phyloP scores from a whole-genome alignment of 495 filamentous ascomycete genomes.

The Jackrogersella minutella region DNA sequence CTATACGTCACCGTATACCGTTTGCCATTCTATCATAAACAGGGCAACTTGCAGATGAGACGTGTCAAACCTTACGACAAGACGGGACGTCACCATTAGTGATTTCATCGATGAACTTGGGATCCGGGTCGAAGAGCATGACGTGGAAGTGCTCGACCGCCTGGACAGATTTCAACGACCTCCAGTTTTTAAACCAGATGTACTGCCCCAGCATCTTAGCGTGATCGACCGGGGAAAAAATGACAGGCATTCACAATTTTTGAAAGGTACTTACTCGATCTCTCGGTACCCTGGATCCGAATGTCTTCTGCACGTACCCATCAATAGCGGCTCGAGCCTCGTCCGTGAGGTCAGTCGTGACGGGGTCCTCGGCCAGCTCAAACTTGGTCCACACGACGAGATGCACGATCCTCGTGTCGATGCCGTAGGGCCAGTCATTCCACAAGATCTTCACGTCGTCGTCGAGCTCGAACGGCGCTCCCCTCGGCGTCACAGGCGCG shows the following conservation, averaged over 20 bases:
- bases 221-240: background rate
- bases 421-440: conserved; percentile 93
- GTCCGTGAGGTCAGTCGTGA: conserved; percentile 71
- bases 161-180: conserved; percentile 77
- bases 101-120: conserved; percentile 71
- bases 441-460: conserved; percentile 78
- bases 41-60: background rate
- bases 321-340: conserved; percentile 70
- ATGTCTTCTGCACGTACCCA: conserved; percentile 69
- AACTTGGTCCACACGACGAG: conserved; percentile 95
- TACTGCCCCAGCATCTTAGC: conserved; percentile 57
- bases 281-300: conserved; percentile 54
- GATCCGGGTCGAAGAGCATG: conserved; percentile 80
- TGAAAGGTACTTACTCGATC: conserved; percentile 58
- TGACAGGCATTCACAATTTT: background rate
- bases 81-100: conserved; percentile 78
- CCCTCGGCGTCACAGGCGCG: conserved; percentile 46
- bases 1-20: background rate
- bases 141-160: conserved; percentile 96
- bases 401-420: conserved; percentile 78
- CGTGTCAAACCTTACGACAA: conserved; percentile 32
- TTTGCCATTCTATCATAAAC: background rate
- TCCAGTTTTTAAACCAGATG: conserved; percentile 93
- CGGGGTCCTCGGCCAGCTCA: conserved; percentile 65
- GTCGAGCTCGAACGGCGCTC: conserved; percentile 52